Percentiles rank a stretch among this genome's conserved stretches.
Conservation (phyloP, 257 asterid genomes). For the Verbascum thapsus region DNA sequence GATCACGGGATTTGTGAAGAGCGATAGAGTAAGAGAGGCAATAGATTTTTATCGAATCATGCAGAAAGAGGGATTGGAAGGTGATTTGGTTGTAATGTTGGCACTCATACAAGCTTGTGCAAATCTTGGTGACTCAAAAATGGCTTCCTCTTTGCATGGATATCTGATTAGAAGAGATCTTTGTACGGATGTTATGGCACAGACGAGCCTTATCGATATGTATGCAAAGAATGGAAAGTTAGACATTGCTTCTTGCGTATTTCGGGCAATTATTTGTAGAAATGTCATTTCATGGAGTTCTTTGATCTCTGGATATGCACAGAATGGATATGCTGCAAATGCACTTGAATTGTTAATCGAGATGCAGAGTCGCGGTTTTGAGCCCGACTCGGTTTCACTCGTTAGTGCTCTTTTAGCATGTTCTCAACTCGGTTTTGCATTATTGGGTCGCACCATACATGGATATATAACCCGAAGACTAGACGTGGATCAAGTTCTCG, state of each 20-base stretch:
- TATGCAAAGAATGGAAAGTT: slow-evolving; percentile 69
- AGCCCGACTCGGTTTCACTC: slow-evolving; percentile 62
- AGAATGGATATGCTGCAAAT: slow-evolving; percentile 51
- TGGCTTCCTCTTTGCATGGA: slow-evolving; percentile 73
- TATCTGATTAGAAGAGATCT: slow-evolving; percentile 50
- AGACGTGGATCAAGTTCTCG: slow-evolving; percentile 46
- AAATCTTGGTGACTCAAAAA: slow-evolving; percentile 40
- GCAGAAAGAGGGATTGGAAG: slow-evolving; percentile 58
- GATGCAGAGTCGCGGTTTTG: slow-evolving; percentile 65
- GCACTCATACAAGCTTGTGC: slow-evolving; percentile 70
- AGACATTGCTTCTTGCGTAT: slow-evolving; percentile 48
- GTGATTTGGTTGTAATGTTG: slow-evolving; percentile 68
- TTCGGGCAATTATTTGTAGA: slow-evolving; percentile 43
- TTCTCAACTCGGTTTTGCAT: slow-evolving; percentile 57
- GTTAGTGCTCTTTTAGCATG: slow-evolving; percentile 71
- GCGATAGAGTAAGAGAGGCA: slow-evolving; percentile 55
- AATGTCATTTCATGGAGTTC: slow-evolving; percentile 77
- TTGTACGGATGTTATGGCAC: slow-evolving; percentile 45
- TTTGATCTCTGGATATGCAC: slow-evolving; percentile 71
- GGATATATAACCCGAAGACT: slow-evolving; percentile 54
- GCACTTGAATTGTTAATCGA: slow-evolving; percentile 55
- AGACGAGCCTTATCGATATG: slow-evolving; percentile 78
- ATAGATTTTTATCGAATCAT: slow-evolving; percentile 47
- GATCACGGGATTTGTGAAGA: slow-evolving; percentile 63
- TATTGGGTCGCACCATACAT: slow-evolving; percentile 58